Percentiles rank a stretch among this genome's conserved stretches.
These are phyloP conservation scores for Plasmopara halstedii DNA, from an alignment of 352 stramenopile species.

Conservation along the genomic window DNA sequence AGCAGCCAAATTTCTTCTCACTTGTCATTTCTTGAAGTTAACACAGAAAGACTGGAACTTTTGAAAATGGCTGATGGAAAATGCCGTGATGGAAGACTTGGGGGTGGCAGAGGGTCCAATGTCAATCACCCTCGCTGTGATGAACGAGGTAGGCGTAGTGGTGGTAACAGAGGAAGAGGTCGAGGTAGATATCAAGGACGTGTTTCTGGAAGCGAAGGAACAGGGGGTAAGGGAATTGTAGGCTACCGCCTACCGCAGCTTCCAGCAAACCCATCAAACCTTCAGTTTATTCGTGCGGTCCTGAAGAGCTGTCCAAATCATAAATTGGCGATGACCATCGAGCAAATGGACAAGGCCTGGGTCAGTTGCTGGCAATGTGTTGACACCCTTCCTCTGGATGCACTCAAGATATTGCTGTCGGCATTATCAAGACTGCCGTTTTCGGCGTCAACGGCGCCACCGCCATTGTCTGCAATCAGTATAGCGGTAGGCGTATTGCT, in stretches of 20 bases:
- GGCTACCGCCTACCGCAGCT: neutral
- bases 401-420: constrained; percentile 33
- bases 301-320: constrained; percentile 36
- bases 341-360: constrained; percentile 31
- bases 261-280: constrained; percentile 18
- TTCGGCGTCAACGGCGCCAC: constrained; percentile 25
- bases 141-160: constrained; percentile 3
- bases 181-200: constrained; percentile 1
- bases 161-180: neutral
- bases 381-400: constrained; percentile 25
- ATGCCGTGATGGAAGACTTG: neutral
- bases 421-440: constrained; percentile 42
- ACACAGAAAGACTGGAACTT: neutral
- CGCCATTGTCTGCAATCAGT: constrained; percentile 25
- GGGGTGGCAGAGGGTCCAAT: constrained; percentile 6
- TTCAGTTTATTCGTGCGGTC: constrained; percentile 37
- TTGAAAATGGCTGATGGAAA: constrained; percentile 9
- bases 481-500: constrained; percentile 25
- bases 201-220: neutral
- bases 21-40: constrained; percentile 9
- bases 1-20: too few species aligned
- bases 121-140: neutral
- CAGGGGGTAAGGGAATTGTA: neutral
- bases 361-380: constrained; percentile 37
- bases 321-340: constrained; percentile 28